Conservation (phyloP, 1,284 basidiomycete species). For the Ustilago xerochloae region DNA sequence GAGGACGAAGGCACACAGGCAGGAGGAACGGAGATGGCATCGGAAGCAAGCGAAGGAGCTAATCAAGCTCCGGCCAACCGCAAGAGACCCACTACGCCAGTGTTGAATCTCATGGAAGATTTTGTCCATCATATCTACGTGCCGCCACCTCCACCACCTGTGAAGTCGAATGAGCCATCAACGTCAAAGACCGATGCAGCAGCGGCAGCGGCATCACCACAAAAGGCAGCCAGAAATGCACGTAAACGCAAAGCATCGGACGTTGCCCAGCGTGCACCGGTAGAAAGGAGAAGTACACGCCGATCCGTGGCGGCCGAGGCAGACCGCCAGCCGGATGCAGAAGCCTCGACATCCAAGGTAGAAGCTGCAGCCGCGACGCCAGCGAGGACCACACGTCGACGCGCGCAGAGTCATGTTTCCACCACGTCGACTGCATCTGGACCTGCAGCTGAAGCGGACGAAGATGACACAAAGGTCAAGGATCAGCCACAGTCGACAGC, state of each 20-base stretch:
- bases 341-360: neutral
- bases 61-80: neutral
- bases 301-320: constrained; percentile 17
- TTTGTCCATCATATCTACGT: constrained; percentile 42
- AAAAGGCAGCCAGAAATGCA: constrained; percentile 6
- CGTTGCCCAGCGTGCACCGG: constrained; percentile 4
- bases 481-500: constrained; percentile 1
- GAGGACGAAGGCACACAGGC: constrained; percentile 8
- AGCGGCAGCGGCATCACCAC: neutral
- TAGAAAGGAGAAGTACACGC: constrained; percentile 34
- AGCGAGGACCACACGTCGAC: constrained; percentile 20
- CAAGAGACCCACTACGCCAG: constrained; percentile 3
- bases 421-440: constrained; percentile 1
- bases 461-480: neutral
- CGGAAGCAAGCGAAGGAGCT: neutral
- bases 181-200: neutral
- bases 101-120: constrained; percentile 51
- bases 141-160: constrained; percentile 13
- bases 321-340: neutral
- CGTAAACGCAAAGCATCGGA: constrained; percentile 36
- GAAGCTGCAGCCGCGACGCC: neutral
- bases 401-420: constrained; percentile 16
- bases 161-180: neutral
- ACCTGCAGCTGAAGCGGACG: neutral
- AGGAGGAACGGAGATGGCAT: too few species aligned